Conservation (phyloP, 768 basidiomycete species). For the Mycena maculata region DNA sequence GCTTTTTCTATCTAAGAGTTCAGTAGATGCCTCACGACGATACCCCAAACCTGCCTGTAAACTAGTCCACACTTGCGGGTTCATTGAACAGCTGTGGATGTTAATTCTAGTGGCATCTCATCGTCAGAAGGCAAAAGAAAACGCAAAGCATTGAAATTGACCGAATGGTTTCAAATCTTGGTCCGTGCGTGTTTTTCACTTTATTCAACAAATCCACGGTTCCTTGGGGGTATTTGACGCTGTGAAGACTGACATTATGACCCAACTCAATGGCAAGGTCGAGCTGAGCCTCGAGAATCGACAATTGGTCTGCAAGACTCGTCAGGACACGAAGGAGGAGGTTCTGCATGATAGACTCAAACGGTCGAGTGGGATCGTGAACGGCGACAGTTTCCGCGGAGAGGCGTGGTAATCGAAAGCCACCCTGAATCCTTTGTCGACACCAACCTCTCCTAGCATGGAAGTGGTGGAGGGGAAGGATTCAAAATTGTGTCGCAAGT, state of each 20-base stretch:
- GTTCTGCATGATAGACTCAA: constrained; percentile 3
- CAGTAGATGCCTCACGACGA: neutral
- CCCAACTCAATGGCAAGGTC: constrained; percentile 83
- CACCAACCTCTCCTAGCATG: constrained; percentile 93
- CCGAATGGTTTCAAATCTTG: constrained; percentile 66
- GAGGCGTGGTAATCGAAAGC: constrained; percentile 65
- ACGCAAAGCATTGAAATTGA: neutral
- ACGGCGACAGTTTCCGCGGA: constrained; percentile 74
- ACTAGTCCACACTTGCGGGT: constrained; percentile 76
- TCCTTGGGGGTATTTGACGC: constrained; percentile 79
- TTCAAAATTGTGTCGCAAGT: constrained; percentile 70
- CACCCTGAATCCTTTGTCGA: constrained; percentile 85
- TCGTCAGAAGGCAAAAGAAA: neutral
- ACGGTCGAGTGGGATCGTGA: constrained; percentile 78
- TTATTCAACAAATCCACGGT: constrained; percentile 74
- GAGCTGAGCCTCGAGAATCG: constrained; percentile 85
- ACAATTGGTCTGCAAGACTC: constrained; percentile 65
- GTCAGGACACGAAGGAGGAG: constrained; percentile 12
- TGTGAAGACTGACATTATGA: constrained; percentile 88
- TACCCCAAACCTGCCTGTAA: constrained; percentile 69
- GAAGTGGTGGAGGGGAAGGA: constrained; percentile 64
- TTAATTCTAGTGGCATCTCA: constrained; percentile 68
- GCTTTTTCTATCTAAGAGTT: constrained; percentile 60
- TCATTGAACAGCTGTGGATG: constrained; percentile 91
- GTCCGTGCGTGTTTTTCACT: constrained; percentile 68